These are phyloP conservation scores for Xanthoconium purpureum DNA, from an alignment of 768 basidiomycete genomes.

Conservation along the genomic window DNA sequence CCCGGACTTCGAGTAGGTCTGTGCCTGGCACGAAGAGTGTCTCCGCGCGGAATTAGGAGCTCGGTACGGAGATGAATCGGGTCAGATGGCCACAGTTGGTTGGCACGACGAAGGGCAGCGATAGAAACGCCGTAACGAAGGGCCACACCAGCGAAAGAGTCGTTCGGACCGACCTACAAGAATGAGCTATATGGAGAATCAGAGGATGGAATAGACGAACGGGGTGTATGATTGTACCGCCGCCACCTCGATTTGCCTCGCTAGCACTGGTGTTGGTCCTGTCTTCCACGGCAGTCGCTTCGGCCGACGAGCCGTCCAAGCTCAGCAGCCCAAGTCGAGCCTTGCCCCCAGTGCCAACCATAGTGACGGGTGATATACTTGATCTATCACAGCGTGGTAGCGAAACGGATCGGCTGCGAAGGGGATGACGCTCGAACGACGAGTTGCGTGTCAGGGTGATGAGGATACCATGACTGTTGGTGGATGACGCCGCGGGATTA, in stretches of 20 bases:
- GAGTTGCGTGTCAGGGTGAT: background rate
- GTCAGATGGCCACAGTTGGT: conserved; percentile 93
- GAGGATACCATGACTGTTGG: background rate
- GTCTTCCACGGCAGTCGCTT: background rate
- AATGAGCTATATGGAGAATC: background rate
- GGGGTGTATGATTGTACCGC: conserved; percentile 10
- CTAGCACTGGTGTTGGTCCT: background rate
- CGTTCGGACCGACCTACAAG: conserved; percentile 60
- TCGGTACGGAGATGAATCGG: conserved; percentile 83
- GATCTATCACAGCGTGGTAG: background rate
- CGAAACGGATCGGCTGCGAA: conserved; percentile 13
- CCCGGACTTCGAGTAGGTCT: background rate
- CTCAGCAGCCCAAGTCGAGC: conserved; percentile 1
- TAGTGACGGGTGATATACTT: background rate
- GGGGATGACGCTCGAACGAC: conserved; percentile 14
- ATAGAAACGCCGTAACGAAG: conserved; percentile 86
- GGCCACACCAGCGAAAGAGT: conserved; percentile 85
- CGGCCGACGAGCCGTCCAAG: background rate
- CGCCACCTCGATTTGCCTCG: background rate
- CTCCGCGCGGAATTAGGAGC: conserved; percentile 65
- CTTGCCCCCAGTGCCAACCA: background rate
- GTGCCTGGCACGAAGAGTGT: conserved; percentile 2
- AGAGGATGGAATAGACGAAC: conserved; percentile 11
- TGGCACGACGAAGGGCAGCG: conserved; percentile 78
- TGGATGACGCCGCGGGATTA: background rate